A percentile compares a stretch with the other conserved stretches of the same genome.
Evolutionary conservation across 75 land plant genomes (phyloP).

Genomic region (Pinus tabuliformis): DNA sequence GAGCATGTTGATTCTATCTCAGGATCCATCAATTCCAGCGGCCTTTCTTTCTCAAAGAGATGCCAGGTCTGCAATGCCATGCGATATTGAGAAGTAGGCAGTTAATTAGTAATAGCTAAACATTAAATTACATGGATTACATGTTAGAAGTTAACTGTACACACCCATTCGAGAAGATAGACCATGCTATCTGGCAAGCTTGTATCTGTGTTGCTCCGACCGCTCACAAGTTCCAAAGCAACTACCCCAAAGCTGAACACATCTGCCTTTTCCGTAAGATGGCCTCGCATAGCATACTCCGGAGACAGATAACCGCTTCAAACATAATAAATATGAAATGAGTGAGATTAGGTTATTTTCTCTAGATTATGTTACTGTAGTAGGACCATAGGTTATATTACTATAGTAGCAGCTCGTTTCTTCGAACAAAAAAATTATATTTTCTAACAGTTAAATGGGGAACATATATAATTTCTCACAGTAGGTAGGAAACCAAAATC

Average conservation of each 20-base stretch:
- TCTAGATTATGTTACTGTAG: too few species aligned
- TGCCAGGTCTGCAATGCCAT: slow-evolving; percentile 42
- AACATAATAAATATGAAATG: background rate
- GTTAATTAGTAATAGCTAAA: background rate
- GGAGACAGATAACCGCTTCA: slow-evolving; percentile 73
- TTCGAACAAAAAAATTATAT: too few species aligned
- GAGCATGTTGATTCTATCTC: slow-evolving; percentile 8
- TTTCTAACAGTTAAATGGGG: too few species aligned
- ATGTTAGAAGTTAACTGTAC: background rate
- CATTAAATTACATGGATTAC: background rate
- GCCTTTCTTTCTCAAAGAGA: slow-evolving; percentile 31
- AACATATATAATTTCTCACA: too few species aligned
- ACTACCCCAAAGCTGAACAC: slow-evolving; percentile 71
- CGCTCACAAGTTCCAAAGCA: slow-evolving; percentile 51
- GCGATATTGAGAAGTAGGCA: background rate
- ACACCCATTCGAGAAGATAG: slow-evolving; percentile 72
- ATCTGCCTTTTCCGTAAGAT: slow-evolving; percentile 72
- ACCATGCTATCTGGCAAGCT: slow-evolving; percentile 26
- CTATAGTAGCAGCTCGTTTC: too few species aligned
- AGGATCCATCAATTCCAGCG: slow-evolving; percentile 46
- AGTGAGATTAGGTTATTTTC: too few species aligned
- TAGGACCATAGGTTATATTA: too few species aligned
- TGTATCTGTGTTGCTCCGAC: slow-evolving; percentile 41
- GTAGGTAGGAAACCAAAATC: too few species aligned
- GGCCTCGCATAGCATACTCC: slow-evolving; percentile 78